A percentile compares a stretch with the other conserved stretches of the same genome.
Conservation (phyloP, 306 rosid genomes). For the Mimosa bimucronata region DNA sequence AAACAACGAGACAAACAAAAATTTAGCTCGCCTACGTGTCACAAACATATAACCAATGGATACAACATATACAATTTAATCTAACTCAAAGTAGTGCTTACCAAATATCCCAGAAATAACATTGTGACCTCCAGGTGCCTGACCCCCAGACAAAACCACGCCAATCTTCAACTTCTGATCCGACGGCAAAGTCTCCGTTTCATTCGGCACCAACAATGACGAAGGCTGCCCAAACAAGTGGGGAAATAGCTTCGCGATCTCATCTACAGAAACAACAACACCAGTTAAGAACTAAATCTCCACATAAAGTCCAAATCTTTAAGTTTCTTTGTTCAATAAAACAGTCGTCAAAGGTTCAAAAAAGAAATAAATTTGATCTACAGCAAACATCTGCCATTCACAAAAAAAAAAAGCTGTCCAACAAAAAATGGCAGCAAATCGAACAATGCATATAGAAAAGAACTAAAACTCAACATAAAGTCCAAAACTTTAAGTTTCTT, state of each 20-base stretch:
- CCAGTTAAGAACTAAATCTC: neutral
- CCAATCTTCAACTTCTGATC: constrained; percentile 80
- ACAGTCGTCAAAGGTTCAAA: neutral
- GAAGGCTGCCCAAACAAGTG: constrained; percentile 93
- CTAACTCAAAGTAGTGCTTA: constrained; percentile 31
- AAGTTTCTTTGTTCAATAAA: neutral
- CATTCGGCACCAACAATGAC: constrained; percentile 55
- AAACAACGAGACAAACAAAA: neutral
- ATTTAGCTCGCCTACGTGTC: neutral
- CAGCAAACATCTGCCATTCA: neutral
- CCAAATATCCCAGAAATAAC: constrained; percentile 94
- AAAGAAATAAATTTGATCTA: neutral
- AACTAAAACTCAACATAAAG: too few relatives aligned
- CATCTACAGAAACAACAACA: constrained; percentile 49
- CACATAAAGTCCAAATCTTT: neutral
- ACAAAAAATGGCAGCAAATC: constrained; percentile 6
- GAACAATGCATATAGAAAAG: neutral
- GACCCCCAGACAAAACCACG: constrained; percentile 96
- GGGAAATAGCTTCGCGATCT: constrained; percentile 94
- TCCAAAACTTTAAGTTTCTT: too few relatives aligned
- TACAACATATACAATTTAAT: neutral
- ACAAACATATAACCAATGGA: neutral
- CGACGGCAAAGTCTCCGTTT: constrained; percentile 31
- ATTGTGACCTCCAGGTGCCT: constrained; percentile 98
- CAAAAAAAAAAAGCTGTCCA: neutral